Conservation (phyloP, 805 yeast genomes). For the Nakazawaea ishiwadae region DNA sequence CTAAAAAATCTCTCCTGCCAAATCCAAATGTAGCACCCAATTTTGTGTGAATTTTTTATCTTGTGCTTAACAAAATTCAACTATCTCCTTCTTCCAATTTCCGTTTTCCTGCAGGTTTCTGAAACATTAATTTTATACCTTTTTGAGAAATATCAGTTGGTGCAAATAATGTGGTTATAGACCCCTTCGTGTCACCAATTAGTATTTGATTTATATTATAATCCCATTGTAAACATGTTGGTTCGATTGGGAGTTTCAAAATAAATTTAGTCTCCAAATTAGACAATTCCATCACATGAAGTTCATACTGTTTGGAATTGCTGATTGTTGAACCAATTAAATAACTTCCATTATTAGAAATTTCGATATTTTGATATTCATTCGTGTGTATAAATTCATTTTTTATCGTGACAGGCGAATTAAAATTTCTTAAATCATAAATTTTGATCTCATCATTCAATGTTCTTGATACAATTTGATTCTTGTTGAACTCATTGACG, state of each 20-base stretch:
- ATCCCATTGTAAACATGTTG: conserved; percentile 20
- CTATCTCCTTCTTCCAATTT: conserved; percentile 12
- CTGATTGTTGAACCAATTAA: conserved; percentile 7
- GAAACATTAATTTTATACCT: conserved; percentile 17
- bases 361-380: conserved; percentile 11
- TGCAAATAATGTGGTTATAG: conserved; percentile 16
- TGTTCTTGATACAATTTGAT: conserved; percentile 11
- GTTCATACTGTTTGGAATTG: background rate
- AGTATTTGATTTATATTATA: conserved; percentile 19
- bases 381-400: conserved; percentile 13
- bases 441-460: conserved; percentile 14
- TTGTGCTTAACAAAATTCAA: background rate
- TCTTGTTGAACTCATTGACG: conserved; percentile 6
- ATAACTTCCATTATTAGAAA: conserved; percentile 10
- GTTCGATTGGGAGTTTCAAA: conserved; percentile 3
- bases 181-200: conserved; percentile 17
- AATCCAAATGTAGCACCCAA: too few species aligned
- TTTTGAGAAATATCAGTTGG: conserved; percentile 15
- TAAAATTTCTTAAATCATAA: conserved; percentile 19
- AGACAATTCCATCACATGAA: conserved; percentile 4
- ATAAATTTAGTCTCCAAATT: conserved; percentile 16
- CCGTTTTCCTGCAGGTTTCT: conserved; percentile 18
- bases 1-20: too few species aligned
- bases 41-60: background rate
- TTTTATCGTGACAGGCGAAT: conserved; percentile 14